A percentile compares a stretch with the other conserved stretches of the same genome.
These are phyloP conservation scores for Flaveria robusta DNA, from an alignment of 129 eudicot genomes.

Conservation along the genomic window DNA sequence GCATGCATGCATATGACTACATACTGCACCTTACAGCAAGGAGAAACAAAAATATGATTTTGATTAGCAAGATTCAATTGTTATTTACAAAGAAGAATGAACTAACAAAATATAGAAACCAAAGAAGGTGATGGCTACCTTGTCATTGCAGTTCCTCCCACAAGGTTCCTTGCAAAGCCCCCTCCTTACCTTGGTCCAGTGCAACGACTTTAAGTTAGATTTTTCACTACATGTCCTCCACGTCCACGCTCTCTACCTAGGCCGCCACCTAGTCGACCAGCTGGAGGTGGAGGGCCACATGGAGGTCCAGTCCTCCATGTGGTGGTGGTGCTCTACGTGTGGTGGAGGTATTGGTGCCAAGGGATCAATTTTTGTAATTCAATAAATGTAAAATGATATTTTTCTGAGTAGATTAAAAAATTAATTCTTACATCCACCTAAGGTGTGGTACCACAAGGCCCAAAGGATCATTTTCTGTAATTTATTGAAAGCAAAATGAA, in stretches of 20 bases:
- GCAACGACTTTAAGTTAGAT: constrained; percentile 73
- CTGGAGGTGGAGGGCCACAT: constrained; percentile 43
- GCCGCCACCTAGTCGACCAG: constrained; percentile 41
- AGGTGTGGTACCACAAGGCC: too few relatives aligned
- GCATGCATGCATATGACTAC: neutral
- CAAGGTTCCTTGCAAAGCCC: constrained; percentile 83
- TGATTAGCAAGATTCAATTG: neutral
- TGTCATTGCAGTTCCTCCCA: constrained; percentile 88
- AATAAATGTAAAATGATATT: neutral
- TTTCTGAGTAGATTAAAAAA: neutral
- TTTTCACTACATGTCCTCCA: constrained; percentile 56
- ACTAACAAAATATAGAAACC: neutral
- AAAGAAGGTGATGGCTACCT: constrained; percentile 38
- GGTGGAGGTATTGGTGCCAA: constrained; percentile 59
- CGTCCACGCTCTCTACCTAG: constrained; percentile 73
- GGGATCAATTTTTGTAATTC: neutral
- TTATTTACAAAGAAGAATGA: constrained; percentile 13
- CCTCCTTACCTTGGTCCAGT: constrained; percentile 90
- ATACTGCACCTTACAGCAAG: neutral
- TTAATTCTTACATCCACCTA: too few relatives aligned
- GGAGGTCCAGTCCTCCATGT: constrained; percentile 67
- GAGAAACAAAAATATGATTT: neutral
- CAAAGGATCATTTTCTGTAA: too few relatives aligned
- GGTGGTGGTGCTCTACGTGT: constrained; percentile 84
- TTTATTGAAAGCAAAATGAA: too few relatives aligned